Evolutionary conservation across 2,329 filamentous ascomycete genomes (phyloP).

Genomic region (Hymenoscyphus albidus): DNA sequence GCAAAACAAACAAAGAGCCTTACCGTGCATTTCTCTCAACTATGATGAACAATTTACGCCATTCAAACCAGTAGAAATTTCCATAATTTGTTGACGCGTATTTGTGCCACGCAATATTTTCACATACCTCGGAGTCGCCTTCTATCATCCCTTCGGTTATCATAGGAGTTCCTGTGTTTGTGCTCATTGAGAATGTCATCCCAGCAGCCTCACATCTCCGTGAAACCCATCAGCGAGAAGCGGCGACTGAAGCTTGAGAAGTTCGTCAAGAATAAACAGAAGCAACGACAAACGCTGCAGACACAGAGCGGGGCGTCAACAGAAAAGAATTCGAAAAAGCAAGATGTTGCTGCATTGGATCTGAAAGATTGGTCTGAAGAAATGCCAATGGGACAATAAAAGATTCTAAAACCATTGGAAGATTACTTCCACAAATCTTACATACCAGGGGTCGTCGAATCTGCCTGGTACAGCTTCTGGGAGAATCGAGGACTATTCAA

Average conservation of each 20-base stretch:
- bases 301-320: constrained; percentile 38
- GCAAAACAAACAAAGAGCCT: too few relatives aligned
- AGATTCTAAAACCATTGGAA: constrained; percentile 68
- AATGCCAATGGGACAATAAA: constrained; percentile 72
- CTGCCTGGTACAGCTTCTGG: constrained; percentile 95
- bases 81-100: too few relatives aligned
- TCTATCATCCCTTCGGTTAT: too few relatives aligned
- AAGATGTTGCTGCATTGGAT: constrained; percentile 54
- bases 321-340: constrained; percentile 68
- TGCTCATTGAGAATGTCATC: too few relatives aligned
- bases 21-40: too few relatives aligned
- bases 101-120: too few relatives aligned
- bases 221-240: constrained; percentile 47
- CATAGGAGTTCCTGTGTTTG: too few relatives aligned
- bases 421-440: constrained; percentile 81
- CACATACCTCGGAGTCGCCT: too few relatives aligned
- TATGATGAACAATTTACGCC: too few relatives aligned
- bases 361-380: constrained; percentile 66
- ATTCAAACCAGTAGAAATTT: too few relatives aligned
- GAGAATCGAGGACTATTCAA: constrained; percentile 88
- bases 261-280: constrained; percentile 59
- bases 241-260: constrained; percentile 83
- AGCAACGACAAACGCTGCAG: constrained; percentile 46
- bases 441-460: constrained; percentile 81
- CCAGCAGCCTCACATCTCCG: not conserved